phyloP scores from a whole-genome alignment of 176 grass and related monocot species.

The Carex scoparia region DNA sequence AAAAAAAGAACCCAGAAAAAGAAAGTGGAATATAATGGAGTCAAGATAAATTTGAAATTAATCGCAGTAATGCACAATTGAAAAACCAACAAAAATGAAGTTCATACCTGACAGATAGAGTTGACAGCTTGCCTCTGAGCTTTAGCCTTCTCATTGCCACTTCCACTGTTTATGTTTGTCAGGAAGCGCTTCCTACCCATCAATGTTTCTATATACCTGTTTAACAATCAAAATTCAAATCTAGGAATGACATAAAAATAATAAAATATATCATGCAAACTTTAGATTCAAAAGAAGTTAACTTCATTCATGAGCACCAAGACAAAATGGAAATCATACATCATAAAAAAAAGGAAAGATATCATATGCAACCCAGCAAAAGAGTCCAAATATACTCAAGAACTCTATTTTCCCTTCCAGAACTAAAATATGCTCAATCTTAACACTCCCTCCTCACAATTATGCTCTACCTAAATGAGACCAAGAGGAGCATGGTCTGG shows the following conservation, averaged over 20 bases:
- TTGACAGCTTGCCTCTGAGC: slow-evolving; percentile 97
- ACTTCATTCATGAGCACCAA: background rate
- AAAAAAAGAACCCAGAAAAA: background rate
- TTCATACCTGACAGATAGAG: slow-evolving; percentile 92
- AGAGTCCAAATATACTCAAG: background rate
- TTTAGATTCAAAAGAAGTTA: background rate
- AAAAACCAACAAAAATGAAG: background rate
- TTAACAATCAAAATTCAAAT: slow-evolving; percentile 25
- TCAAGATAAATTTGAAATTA: background rate
- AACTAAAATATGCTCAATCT: background rate
- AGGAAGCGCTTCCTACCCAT: slow-evolving; percentile 90
- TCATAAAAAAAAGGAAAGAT: background rate
- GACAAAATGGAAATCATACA: background rate
- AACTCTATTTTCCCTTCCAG: background rate
- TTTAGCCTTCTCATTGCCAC: slow-evolving; percentile 81
- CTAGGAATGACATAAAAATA: background rate
- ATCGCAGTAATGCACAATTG: background rate
- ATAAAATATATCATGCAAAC: background rate
- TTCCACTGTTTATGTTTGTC: slow-evolving; percentile 70
- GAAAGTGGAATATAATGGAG: background rate
- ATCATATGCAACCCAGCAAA: slow-evolving; percentile 5
- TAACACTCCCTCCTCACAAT: background rate
- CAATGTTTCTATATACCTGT: slow-evolving; percentile 81
- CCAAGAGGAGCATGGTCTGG: background rate
- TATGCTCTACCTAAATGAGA: background rate